A percentile compares a stretch with the other conserved stretches of the same genome.
Conservation (phyloP, 306 rosid genomes). For the Fagus crenata region DNA sequence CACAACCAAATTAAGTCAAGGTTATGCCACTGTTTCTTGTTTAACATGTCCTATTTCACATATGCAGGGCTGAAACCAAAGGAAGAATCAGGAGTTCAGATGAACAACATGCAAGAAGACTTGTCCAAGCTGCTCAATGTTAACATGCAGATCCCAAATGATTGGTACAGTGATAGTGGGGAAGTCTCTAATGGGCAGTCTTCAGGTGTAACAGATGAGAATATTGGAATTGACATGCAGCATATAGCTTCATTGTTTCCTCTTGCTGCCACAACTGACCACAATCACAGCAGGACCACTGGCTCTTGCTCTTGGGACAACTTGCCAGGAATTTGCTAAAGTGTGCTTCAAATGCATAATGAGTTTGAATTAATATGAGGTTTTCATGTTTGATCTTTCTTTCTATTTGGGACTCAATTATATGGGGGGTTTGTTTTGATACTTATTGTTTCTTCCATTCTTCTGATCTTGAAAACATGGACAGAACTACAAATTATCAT, state of each 20-base stretch:
- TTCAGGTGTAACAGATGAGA: constrained; percentile 42
- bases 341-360: constrained; percentile 8
- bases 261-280: constrained; percentile 43
- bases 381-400: constrained; percentile 4
- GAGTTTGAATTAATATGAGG: background rate
- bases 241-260: constrained; percentile 66
- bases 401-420: background rate
- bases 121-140: constrained; percentile 53
- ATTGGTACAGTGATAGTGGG: constrained; percentile 47
- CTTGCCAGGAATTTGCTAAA: constrained; percentile 62
- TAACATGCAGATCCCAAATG: constrained; percentile 31
- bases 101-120: constrained; percentile 52
- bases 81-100: constrained; percentile 45
- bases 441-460: background rate
- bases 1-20: too few relatives aligned
- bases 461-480: background rate
- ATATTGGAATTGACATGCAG: constrained; percentile 55
- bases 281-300: constrained; percentile 35
- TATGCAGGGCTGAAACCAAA: constrained; percentile 46
- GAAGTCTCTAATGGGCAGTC: constrained; percentile 49
- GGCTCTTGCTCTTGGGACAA: constrained; percentile 66
- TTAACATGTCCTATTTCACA: background rate
- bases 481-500: background rate
- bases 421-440: background rate
- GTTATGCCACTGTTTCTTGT: background rate